Percentiles rank a stretch among this genome's conserved stretches.
Evolutionary conservation across 2,329 filamentous ascomycete genomes (phyloP).

Genomic region (Mariannaea elegans): DNA sequence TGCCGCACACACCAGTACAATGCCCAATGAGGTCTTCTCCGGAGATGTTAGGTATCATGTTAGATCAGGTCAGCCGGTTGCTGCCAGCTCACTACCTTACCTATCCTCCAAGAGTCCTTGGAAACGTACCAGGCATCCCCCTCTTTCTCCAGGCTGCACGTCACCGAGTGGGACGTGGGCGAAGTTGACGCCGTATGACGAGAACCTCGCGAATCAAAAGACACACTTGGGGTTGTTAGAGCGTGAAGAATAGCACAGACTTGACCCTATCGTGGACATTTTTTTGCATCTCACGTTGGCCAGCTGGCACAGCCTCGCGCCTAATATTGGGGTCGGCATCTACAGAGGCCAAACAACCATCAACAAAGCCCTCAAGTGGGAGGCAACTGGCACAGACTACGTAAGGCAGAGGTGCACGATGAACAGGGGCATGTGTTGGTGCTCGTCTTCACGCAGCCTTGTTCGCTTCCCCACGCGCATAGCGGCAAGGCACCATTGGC

Average conservation of each 20-base stretch:
- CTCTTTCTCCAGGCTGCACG: slow-evolving; percentile 22
- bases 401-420: slow-evolving; percentile 13
- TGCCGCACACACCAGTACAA: slow-evolving; percentile 11
- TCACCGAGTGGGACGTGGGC: slow-evolving; percentile 28
- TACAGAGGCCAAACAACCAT: slow-evolving; percentile 25
- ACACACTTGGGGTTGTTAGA: slow-evolving; percentile 13
- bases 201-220: slow-evolving; percentile 24
- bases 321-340: slow-evolving; percentile 24
- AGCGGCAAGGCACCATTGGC: slow-evolving; percentile 33
- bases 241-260: slow-evolving; percentile 38
- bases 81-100: slow-evolving; percentile 29
- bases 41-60: slow-evolving; percentile 23
- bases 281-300: slow-evolving; percentile 11
- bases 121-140: slow-evolving; percentile 26
- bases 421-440: slow-evolving; percentile 18
- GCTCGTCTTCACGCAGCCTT: slow-evolving; percentile 38
- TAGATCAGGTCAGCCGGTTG: slow-evolving; percentile 20
- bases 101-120: slow-evolving; percentile 19
- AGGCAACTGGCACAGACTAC: neutral
- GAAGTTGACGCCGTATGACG: slow-evolving; percentile 29
- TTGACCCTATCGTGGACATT: slow-evolving; percentile 12
- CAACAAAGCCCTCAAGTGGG: slow-evolving; percentile 27
- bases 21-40: slow-evolving; percentile 23
- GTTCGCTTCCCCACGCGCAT: slow-evolving; percentile 28
- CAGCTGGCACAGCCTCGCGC: slow-evolving; percentile 28